These are phyloP conservation scores for Meyerozyma athensensis DNA, from an alignment of 1,139 yeast species.

Conservation along the genomic window DNA sequence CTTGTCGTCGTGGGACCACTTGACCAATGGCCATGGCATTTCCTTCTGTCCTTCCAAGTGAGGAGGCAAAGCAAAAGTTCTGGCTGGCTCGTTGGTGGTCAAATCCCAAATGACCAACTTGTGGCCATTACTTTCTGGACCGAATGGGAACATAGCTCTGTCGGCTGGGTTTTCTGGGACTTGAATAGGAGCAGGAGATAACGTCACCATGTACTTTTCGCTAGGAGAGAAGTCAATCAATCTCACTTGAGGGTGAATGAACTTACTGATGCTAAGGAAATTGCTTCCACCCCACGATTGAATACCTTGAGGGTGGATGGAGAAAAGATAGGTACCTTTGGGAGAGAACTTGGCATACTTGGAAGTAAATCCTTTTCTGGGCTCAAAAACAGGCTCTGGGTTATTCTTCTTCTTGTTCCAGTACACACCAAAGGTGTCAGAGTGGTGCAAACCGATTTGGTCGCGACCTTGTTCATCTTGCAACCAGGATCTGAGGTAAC, in stretches of 20 bases:
- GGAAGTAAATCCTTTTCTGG: slow-evolving; percentile 81
- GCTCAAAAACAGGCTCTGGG: slow-evolving; percentile 75
- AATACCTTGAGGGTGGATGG: slow-evolving; percentile 92
- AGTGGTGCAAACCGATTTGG: slow-evolving; percentile 77
- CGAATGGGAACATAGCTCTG: slow-evolving; percentile 71
- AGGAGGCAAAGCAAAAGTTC: slow-evolving; percentile 90
- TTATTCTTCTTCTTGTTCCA: slow-evolving; percentile 80
- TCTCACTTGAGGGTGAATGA: slow-evolving; percentile 86
- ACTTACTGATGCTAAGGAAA: slow-evolving; percentile 71
- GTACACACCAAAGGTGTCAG: slow-evolving; percentile 76
- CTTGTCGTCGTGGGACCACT: slow-evolving; percentile 92
- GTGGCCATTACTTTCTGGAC: slow-evolving; percentile 87
- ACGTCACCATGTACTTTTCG: slow-evolving; percentile 85
- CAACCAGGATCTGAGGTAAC: slow-evolving; percentile 86
- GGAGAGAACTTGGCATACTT: slow-evolving; percentile 90
- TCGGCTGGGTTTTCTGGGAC: slow-evolving; percentile 66
- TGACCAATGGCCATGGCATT: slow-evolving; percentile 95
- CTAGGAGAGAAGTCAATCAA: slow-evolving; percentile 89
- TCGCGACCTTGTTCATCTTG: slow-evolving; percentile 88
- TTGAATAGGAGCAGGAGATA: slow-evolving; percentile 79
- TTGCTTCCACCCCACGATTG: slow-evolving; percentile 94
- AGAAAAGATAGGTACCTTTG: slow-evolving; percentile 81
- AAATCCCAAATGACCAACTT: slow-evolving; percentile 93
- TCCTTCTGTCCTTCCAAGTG: slow-evolving; percentile 63
- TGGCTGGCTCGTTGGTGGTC: slow-evolving; percentile 73